Evolutionary conservation across 2,329 filamentous ascomycete genomes (phyloP), one percentile per base, ranked within the genome.

Genomic region (Fusarium transvaalense): DNA sequence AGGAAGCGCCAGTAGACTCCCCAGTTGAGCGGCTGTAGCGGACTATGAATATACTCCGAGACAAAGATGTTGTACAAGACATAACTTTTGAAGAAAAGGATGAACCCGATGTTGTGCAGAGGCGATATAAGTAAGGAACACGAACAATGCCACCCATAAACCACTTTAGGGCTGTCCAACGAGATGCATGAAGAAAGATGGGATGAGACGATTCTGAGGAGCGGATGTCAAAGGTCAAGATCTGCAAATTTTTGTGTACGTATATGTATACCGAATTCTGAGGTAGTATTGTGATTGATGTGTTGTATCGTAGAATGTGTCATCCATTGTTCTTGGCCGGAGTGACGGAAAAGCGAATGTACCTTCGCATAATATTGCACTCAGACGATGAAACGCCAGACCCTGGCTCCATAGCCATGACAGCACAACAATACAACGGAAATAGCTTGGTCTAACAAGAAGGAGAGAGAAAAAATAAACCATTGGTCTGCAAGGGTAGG

Each of bases 301-400:
- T 27, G 46, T 23, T 50, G 46, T 50, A 50, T 38, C 47, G 34
- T 38, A 25, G 7, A 45, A 45, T 45, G 42, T 19, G 27, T 15
- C 42, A 31, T 19, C 10, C 42, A 31, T 19, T 45, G 15, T 51
- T 38, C 47, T 51, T 51, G 47, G 23, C 25, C 34, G 47, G 47
- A 51, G 34, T 39, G 23, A 51, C 47, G 47, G 47, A 51, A 51
- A 13, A 39, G 38, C 34, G 37, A 41, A 25, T 25, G 23, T 25
- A 25, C 23, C 5, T 25, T 19, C 56, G 68, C 68, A 71, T 71
- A 66, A 68, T 27, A 63, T 66, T 60, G 62, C 39, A 52, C 57
- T 41, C 35, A 41, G 46, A 51, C 58, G 68, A 54, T 68, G 68
- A 71, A 71, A 71, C 68, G 53, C 41, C 47, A 62, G 35, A 68